Evolutionary conservation across 2,329 filamentous ascomycete species (phyloP).

Genomic region (Magnaporthiopsis rhizophila): DNA sequence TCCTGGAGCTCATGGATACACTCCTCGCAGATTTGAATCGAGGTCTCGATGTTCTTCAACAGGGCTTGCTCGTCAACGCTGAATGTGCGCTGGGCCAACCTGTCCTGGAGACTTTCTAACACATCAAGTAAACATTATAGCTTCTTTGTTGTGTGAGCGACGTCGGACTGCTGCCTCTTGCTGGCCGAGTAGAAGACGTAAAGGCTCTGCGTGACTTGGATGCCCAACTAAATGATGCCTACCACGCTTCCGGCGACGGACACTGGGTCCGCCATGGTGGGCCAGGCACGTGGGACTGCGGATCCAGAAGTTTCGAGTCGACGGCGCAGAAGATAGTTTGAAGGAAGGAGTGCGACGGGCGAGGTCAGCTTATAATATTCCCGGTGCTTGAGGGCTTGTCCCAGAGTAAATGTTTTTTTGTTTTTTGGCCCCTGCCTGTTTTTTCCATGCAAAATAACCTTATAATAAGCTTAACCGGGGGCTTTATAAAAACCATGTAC

Average conservation of each 20-base stretch:
- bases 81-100: conserved; percentile 15
- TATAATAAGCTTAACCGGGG: no score
- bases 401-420: no score
- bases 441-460: no score
- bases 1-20: conserved; percentile 21
- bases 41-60: conserved; percentile 17
- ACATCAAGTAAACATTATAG: conserved; percentile 4
- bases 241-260: conserved; percentile 16
- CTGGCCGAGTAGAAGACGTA: conserved; percentile 25
- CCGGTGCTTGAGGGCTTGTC: no score
- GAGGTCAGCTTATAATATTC: no score
- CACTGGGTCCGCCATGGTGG: no score
- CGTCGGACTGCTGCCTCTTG: conserved; percentile 19
- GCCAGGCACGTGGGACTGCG: no score
- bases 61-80: conserved; percentile 16
- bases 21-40: conserved; percentile 20
- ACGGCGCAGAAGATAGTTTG: no score
- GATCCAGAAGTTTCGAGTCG: no score
- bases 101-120: conserved; percentile 17
- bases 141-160: conserved; percentile 18
- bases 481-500: no score
- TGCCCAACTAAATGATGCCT: conserved; percentile 28
- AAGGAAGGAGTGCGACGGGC: no score
- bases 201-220: conserved; percentile 25
- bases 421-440: no score